These are phyloP conservation scores for Marasmius fiardii DNA, from an alignment of 1,284 basidiomycete genomes.

Conservation along the genomic window DNA sequence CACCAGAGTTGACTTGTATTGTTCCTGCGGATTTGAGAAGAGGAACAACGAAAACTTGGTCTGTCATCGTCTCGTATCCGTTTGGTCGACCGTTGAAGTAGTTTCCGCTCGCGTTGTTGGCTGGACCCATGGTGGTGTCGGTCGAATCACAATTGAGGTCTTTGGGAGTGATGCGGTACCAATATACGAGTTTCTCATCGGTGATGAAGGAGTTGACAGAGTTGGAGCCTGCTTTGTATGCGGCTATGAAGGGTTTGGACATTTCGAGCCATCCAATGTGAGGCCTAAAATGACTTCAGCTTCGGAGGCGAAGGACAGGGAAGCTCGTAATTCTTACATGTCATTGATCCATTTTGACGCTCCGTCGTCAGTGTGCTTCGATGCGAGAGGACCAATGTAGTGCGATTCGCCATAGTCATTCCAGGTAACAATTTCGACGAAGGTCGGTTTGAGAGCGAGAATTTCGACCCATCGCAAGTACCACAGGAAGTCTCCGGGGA, in stretches of 20 bases:
- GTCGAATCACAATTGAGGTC: conserved; percentile 20
- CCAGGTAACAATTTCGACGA: conserved; percentile 37
- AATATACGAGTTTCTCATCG: conserved; percentile 21
- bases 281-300: conserved; percentile 12
- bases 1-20: conserved; percentile 26
- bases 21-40: not conserved
- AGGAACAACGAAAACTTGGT: not conserved
- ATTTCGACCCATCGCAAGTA: conserved; percentile 28
- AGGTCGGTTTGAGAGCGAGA: conserved; percentile 27
- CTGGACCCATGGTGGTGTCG: conserved; percentile 21
- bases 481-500: conserved; percentile 29
- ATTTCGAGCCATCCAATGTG: conserved; percentile 22
- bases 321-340: conserved; percentile 14
- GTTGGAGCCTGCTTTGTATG: conserved; percentile 20
- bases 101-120: conserved; percentile 20
- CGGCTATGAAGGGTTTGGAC: conserved; percentile 23
- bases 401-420: conserved; percentile 25
- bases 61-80: not conserved
- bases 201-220: conserved; percentile 18
- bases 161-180: conserved; percentile 21
- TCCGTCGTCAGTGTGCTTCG: conserved; percentile 22
- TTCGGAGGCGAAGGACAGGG: not conserved
- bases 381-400: conserved; percentile 20
- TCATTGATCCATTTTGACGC: conserved; percentile 23
- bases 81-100: conserved; percentile 7